These are phyloP conservation scores for Pythium brassicae DNA, from an alignment of 352 stramenopile species.

Conservation along the genomic window DNA sequence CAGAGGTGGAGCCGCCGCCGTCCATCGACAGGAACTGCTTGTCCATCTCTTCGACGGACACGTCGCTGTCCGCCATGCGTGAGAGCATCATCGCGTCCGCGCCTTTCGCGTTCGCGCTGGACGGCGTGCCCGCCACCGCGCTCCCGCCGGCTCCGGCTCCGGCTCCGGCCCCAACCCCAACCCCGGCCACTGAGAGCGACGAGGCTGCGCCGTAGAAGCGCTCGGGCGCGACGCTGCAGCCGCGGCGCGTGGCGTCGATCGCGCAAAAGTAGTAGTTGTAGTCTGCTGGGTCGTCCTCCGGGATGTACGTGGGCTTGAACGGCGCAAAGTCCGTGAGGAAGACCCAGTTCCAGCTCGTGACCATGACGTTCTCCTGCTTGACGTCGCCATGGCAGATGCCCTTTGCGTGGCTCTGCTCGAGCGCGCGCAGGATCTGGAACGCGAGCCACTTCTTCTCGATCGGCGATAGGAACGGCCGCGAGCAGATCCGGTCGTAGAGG, in stretches of 20 bases:
- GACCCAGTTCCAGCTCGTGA: constrained; percentile 98
- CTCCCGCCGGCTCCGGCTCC: no score
- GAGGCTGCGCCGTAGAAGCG: constrained; percentile 47
- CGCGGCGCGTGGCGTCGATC: constrained; percentile 78
- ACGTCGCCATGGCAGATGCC: constrained; percentile 97
- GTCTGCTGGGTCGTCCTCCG: constrained; percentile 94
- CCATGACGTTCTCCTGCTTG: constrained; percentile 97
- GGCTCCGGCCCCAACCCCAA: no score
- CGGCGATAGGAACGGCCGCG: constrained; percentile 91
- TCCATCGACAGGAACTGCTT: constrained; percentile 68
- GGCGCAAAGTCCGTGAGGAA: constrained; percentile 96
- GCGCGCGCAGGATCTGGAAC: constrained; percentile 94
- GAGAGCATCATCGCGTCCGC: constrained; percentile 66
- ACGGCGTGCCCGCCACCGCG: constrained; percentile 11
- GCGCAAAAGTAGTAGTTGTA: constrained; percentile 95
- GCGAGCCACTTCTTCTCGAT: constrained; percentile 98
- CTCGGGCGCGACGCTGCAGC: constrained; percentile 96
- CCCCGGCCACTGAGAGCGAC: no score
- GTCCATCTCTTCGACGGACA: constrained; percentile 66
- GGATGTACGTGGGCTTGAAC: constrained; percentile 94
- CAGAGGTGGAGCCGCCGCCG: no score
- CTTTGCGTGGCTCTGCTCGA: constrained; percentile 92
- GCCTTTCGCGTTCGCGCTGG: constrained; percentile 27
- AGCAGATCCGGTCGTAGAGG: constrained; percentile 95
- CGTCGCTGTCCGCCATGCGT: constrained; percentile 66